Percentiles rank a stretch among this genome's conserved stretches.
Evolutionary conservation across 2,329 filamentous ascomycete genomes (phyloP).

Genomic region (Scortechinia acanthostroma): DNA sequence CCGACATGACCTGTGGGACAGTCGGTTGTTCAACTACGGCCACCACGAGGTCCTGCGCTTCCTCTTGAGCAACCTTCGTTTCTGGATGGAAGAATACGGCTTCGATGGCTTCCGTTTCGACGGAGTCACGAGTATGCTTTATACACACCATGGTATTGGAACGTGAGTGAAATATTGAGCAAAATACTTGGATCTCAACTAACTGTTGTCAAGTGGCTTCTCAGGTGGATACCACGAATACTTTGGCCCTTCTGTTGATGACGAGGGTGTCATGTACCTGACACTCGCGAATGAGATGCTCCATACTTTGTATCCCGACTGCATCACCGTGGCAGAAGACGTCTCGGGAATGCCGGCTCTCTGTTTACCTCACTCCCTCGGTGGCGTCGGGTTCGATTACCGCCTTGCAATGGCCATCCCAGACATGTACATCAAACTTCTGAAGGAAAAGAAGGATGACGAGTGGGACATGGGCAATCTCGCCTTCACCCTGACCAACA

Average conservation of each 20-base stretch:
- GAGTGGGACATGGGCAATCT: slow-evolving; percentile 87
- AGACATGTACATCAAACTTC: slow-evolving; percentile 97
- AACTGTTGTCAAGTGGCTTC: slow-evolving; percentile 60
- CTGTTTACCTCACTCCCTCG: slow-evolving; percentile 76
- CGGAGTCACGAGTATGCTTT: slow-evolving; percentile 97
- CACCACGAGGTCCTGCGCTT: slow-evolving; percentile 93
- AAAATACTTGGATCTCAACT: slow-evolving; percentile 9
- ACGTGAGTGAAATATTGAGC: too few relatives aligned
- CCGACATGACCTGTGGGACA: slow-evolving; percentile 90
- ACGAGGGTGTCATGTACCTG: slow-evolving; percentile 88
- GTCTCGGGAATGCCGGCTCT: slow-evolving; percentile 98
- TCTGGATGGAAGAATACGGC: slow-evolving; percentile 98
- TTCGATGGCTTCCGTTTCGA: slow-evolving; percentile 98
- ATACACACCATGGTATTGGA: slow-evolving; percentile 90
- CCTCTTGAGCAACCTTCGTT: slow-evolving; percentile 85
- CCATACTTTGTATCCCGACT: slow-evolving; percentile 78
- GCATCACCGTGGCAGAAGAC: slow-evolving; percentile 90
- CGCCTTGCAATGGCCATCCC: slow-evolving; percentile 94
- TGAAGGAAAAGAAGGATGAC: slow-evolving; percentile 86
- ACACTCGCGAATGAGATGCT: slow-evolving; percentile 96
- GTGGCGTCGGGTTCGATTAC: slow-evolving; percentile 95
- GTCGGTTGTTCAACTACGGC: slow-evolving; percentile 93
- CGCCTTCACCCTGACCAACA: slow-evolving; percentile 81
- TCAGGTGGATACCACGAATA: slow-evolving; percentile 98
- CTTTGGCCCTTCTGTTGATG: slow-evolving; percentile 81